Base-by-base conservation (phyloP, 257 asterid genomes). In the Cruciata laevipes region DNA sequence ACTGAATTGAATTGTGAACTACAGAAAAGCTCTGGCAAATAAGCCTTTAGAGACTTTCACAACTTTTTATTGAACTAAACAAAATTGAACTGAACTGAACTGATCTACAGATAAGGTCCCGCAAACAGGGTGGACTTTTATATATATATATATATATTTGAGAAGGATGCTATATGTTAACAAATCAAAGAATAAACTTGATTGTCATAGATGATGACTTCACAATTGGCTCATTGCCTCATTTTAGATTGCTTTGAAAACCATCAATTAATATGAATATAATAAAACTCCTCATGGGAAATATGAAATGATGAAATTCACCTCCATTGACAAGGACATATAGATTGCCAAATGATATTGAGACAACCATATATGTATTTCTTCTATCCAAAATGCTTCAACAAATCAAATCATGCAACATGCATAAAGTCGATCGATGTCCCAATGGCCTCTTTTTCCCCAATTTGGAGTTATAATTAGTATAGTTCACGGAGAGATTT, bases 291-390 rank as follows among this genome's bases (percentile, higher is more conserved):
- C 60, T 53, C 25, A 53, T 53, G 60, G 60, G 27, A 53, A 53
- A 53, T 53, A 2, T 53, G 14, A n/a, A 53, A 53, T 53, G 60
- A 53, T 53, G 60, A 53, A 53, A 8, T 53, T 53, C n/a, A 53
- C 59, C 59, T 53, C 59, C 59, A 53, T 53, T 53, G 59, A 53
- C 13, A 53, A 53, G 11, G 60, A 53, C 60, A 53, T 53, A 5
- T 53, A 53, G 60, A 53, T 53, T 53, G 60, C 60, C 60, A 53
- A 53, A 53, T 53, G 60, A 53, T 53, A 53, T 21, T 53, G 30
- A 53, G 60, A 53, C 60, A 53, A 20, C 60, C 60, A 20, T 53
- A 53, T 53, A 52, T 52, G 20, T 53, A 21, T 21, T 2, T 47
- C 30, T 21, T 53, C 13, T 53, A 53, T 53, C 60, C 60, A 20